Percentiles rank a stretch among this genome's conserved stretches.
These are phyloP conservation scores for Pholiota microspora DNA, from an alignment of 768 basidiomycete genomes.

Conservation along the genomic window DNA sequence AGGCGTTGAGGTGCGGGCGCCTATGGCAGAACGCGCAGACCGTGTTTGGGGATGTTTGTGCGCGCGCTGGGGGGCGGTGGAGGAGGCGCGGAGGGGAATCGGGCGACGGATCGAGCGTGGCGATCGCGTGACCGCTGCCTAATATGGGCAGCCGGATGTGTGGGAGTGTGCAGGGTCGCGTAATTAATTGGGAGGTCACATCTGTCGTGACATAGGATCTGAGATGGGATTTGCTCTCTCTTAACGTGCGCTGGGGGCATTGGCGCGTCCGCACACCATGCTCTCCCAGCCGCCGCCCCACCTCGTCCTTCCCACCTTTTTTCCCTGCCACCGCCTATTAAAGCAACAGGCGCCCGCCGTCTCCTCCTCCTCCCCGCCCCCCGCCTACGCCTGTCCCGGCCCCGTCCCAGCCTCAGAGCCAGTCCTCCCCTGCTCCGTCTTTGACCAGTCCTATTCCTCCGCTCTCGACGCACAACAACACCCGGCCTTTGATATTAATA, in stretches of 20 bases:
- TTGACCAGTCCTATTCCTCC: conserved; percentile 20
- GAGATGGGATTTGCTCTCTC: conserved; percentile 21
- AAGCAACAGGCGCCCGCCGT: background rate
- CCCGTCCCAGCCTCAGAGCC: background rate
- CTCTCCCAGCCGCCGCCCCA: conserved; percentile 24
- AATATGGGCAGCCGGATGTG: conserved; percentile 14
- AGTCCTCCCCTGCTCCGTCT: background rate
- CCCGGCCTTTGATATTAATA: conserved; percentile 26
- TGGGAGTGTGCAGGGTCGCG: conserved; percentile 16
- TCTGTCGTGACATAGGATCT: conserved; percentile 17
- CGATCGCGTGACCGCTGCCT: conserved; percentile 15
- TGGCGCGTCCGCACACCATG: conserved; percentile 16
- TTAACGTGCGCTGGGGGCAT: background rate
- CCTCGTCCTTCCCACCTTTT: conserved; percentile 20
- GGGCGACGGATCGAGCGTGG: conserved; percentile 14
- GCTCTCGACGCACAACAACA: conserved; percentile 18
- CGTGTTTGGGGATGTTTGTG: conserved; percentile 17
- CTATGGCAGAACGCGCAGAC: no score
- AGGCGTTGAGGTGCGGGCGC: background rate
- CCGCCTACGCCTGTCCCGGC: conserved; percentile 6
- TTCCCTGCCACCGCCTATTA: conserved; percentile 11
- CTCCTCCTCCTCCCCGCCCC: conserved; percentile 20
- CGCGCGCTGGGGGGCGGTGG: background rate
- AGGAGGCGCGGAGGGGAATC: conserved; percentile 7
- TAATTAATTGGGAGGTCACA: conserved; percentile 25